Evolutionary conservation across 495 filamentous ascomycete genomes (phyloP), one percentile per base, ranked within the genome.

Genomic region (Aspergillus indologenus): DNA sequence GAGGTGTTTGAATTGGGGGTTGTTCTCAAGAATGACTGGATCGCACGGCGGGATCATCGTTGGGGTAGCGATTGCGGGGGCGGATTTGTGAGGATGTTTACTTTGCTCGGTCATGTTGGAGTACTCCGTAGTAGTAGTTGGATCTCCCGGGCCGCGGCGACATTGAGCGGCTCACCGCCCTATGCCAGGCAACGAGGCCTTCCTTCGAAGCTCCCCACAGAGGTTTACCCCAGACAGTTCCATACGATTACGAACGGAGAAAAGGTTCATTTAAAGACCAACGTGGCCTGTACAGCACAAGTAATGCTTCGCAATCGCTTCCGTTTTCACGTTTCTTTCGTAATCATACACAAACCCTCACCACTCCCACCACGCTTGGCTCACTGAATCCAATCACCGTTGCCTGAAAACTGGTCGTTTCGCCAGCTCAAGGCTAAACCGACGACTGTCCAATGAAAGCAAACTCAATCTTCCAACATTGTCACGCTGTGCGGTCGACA

Each of bases 11-110:
- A 90, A 90, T 47, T 85, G 76, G 21, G 85, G 85, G 57, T 89
- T 89, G 24, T 75, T 76, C 51, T 82, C 73, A 1, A 90, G 72
- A 48, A 90, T 77, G 0, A 76, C 66, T 23, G 83, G 79, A 29
- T 89, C 85, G 52, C 88, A 78, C 7, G 84, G 85, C 0, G 86
- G 85, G 3, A 89, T 72, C 87, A 90, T 90, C 34, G 58, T 79
- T 61, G 42, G n/a, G 55, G 56, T 53, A 50, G 52, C 23, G 17
- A 15, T 57, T 21, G 15, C 20, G 11, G 48, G 15, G 24, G 23
- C n/a, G 7, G 48, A 18, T 29, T 14, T 5, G n/a, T 18, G 48
- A 51, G 23, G 23, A 14, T 40, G 34, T 40, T 40, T 40, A 40
- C 5, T 40, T n/a, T 15, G 5, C 5, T 40, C 12, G 5, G 12